phyloP scores from a whole-genome alignment of 192 early-diverging fungal species.

The Dissophora ornata region DNA sequence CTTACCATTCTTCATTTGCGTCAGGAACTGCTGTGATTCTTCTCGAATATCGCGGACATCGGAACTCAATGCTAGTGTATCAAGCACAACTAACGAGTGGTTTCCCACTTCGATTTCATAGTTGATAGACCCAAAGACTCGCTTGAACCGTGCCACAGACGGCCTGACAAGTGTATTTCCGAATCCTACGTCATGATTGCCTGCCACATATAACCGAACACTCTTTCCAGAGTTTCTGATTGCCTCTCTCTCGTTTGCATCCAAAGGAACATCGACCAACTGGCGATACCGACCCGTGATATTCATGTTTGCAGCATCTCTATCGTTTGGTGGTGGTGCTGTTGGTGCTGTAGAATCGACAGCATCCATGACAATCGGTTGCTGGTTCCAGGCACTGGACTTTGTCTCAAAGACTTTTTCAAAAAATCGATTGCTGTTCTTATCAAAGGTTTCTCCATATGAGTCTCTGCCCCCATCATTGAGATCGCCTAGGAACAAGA shows the following conservation, averaged over 20 bases:
- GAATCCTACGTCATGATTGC: constrained; percentile 96
- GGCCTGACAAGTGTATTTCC: constrained; percentile 63
- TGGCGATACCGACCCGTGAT: constrained; percentile 18
- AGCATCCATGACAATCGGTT: constrained; percentile 21
- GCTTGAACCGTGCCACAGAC: constrained; percentile 60
- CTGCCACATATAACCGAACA: constrained; percentile 74
- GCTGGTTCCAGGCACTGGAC: constrained; percentile 17
- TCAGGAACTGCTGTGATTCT: constrained; percentile 64
- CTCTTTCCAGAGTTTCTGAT: constrained; percentile 33
- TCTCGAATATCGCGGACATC: constrained; percentile 52
- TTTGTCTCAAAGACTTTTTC: constrained; percentile 12
- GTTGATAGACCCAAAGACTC: constrained; percentile 66
- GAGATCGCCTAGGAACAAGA: constrained; percentile 88
- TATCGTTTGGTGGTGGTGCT: constrained; percentile 39
- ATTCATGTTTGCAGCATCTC: constrained; percentile 58
- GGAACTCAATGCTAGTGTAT: constrained; percentile 79
- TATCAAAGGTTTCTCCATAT: constrained; percentile 20
- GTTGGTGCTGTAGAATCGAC: constrained; percentile 41
- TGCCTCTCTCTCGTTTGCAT: constrained; percentile 9
- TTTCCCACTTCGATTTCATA: constrained; percentile 63
- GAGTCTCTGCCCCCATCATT: constrained; percentile 82
- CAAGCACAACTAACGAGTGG: constrained; percentile 78
- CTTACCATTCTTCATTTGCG: constrained; percentile 55
- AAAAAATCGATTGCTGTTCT: constrained; percentile 53
- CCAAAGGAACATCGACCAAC: constrained; percentile 12